A percentile compares a stretch with the other conserved stretches of the same genome.
These are phyloP conservation scores for Colletotrichum caudatum DNA, from an alignment of 2,329 filamentous ascomycete species.

Conservation along the genomic window DNA sequence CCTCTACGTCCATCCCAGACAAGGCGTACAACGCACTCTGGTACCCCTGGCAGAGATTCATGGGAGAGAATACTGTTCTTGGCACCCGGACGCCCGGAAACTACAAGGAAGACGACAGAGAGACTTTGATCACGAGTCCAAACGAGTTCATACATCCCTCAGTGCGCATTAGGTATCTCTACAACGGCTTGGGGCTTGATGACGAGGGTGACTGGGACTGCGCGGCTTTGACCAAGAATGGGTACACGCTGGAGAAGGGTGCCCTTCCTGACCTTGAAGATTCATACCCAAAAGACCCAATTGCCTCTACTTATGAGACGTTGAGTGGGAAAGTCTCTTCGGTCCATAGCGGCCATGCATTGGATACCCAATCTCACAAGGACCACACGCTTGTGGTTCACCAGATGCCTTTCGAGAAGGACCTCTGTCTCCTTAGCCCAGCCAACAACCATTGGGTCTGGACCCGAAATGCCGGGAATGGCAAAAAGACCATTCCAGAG, in stretches of 20 bases:
- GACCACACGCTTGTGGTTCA: constrained; percentile 27
- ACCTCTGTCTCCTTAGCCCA: constrained; percentile 35
- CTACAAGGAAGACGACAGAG: constrained; percentile 43
- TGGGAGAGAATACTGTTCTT: constrained; percentile 19
- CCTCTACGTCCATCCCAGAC: constrained; percentile 30
- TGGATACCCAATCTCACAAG: not conserved
- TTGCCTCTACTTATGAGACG: constrained; percentile 34
- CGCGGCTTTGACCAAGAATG: constrained; percentile 39
- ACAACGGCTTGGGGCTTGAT: constrained; percentile 47
- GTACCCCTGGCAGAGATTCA: constrained; percentile 27
- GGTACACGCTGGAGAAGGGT: constrained; percentile 31
- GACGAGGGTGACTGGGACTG: constrained; percentile 46
- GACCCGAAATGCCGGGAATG: not conserved
- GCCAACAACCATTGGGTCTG: constrained; percentile 39
- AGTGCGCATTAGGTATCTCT: constrained; percentile 50
- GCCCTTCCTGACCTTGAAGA: not conserved
- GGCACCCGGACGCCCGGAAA: constrained; percentile 44
- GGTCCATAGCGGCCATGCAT: constrained; percentile 1
- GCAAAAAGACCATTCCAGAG: constrained; percentile 25
- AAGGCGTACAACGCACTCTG: constrained; percentile 15
- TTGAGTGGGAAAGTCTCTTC: constrained; percentile 28
- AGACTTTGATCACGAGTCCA: constrained; percentile 21
- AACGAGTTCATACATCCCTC: constrained; percentile 49
- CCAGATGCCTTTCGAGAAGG: constrained; percentile 40
- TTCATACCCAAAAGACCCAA: not conserved